Conservation (phyloP, 1,284 basidiomycete genomes). For the Cerioporus squamosus region DNA sequence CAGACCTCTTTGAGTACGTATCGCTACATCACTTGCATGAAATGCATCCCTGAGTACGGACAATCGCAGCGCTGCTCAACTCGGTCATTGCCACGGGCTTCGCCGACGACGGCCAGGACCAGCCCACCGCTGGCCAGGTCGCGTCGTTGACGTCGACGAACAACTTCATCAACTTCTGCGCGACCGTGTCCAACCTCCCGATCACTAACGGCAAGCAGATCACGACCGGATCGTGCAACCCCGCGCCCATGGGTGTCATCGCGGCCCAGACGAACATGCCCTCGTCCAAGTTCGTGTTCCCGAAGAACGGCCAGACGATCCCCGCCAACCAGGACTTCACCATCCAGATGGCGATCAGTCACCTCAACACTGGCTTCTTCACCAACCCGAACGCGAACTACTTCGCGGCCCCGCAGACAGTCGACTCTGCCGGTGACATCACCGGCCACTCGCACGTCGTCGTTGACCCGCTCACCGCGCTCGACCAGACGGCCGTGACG, state of each 20-base stretch:
- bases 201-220: conserved; percentile 38
- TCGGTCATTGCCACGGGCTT: conserved; percentile 55
- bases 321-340: conserved; percentile 51
- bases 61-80: conserved; percentile 53
- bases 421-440: conserved; percentile 56
- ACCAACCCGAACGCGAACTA: conserved; percentile 59
- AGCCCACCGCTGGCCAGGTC: conserved; percentile 48
- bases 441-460: conserved; percentile 69
- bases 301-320: conserved; percentile 48
- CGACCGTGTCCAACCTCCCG: conserved; percentile 44
- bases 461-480: conserved; percentile 56
- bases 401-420: conserved; percentile 59
- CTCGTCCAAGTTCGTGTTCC: conserved; percentile 51
- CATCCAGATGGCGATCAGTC: conserved; percentile 49
- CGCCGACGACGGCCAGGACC: conserved; percentile 52
- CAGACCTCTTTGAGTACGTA: conserved; percentile 35
- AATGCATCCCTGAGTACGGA: too few species aligned
- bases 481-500: conserved; percentile 56
- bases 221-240: conserved; percentile 35
- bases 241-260: conserved; percentile 48
- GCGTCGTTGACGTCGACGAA: conserved; percentile 52
- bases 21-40: conserved; percentile 33
- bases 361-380: conserved; percentile 57
- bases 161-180: conserved; percentile 61
- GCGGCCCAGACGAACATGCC: conserved; percentile 51